Evolutionary conservation across 1,284 basidiomycete species (phyloP), one percentile per base, ranked within the genome.

Genomic region (Ganoderma lingzhi): DNA sequence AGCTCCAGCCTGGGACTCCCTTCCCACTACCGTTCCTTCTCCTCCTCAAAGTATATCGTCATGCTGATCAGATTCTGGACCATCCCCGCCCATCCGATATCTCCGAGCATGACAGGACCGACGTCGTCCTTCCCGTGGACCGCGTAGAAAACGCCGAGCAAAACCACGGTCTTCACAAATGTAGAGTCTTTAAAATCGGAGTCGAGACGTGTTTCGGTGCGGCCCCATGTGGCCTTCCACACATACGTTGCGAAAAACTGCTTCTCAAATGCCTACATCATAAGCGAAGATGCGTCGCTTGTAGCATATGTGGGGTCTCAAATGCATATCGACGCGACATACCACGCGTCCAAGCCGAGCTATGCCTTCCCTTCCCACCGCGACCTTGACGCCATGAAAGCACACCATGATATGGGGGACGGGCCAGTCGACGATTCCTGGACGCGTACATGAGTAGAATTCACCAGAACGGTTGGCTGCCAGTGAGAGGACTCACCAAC

Each of bases 1-100:
- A 9, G 37, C 37, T 6, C 37, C 6, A 37, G 37, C 6, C 37
- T 4, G 37, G 9, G 6, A 37, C 37, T 37, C 37, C 23, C 23
- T 23, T 6, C 9, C 37, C 37, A 37, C 32, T 12, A 32, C 53
- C 32, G 17, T 15, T 30, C 28, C 2, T 12, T 30, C 28, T 59
- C 39, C 2, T 61, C 59, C n/a, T 42, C 42, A 19, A 23, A 48
- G 0, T 23, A 2, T 2, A 63, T 19, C 17, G 44, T 35, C 2
- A 63, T 42, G 30, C 48, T 51, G 35, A 63, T 35, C 35, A 55
- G 32, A 9, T 63, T 63, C 35, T 37, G 28, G 23, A 55, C 48
- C 62, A 63, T 63, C 35, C 19, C 62, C 9, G 30, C 48, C 62
- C 62, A 63, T 14, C 62, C 62, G 2, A 51, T 12, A 4, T n/a